phyloP scores from a whole-genome alignment of 805 yeast genomes.

The Pichia deserticola region DNA sequence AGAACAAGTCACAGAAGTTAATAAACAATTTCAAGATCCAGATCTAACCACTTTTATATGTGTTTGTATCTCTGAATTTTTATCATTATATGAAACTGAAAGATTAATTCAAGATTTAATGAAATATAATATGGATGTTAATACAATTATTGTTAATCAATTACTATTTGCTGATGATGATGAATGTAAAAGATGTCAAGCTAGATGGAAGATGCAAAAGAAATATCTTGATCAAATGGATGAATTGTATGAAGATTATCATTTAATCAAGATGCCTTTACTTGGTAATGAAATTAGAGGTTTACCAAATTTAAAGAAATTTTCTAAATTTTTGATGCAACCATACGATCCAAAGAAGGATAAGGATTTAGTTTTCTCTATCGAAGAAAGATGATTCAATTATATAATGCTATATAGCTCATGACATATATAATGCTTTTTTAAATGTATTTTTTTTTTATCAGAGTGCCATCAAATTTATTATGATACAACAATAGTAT shows the following conservation, averaged over 20 bases:
- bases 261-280: conserved; percentile 90
- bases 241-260: conserved; percentile 95
- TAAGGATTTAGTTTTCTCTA: conserved; percentile 43
- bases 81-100: conserved; percentile 94
- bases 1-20: conserved; percentile 76
- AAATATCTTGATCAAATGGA: conserved; percentile 93
- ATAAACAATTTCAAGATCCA: conserved; percentile 91
- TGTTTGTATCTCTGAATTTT: conserved; percentile 95
- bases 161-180: conserved; percentile 78
- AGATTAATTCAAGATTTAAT: conserved; percentile 95
- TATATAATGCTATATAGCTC: too few species aligned
- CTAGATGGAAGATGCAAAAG: conserved; percentile 93
- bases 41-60: conserved; percentile 93
- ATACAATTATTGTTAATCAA: conserved; percentile 93
- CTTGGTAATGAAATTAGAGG: conserved; percentile 96
- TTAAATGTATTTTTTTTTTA: too few species aligned
- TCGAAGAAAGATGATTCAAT: conserved; percentile 36
- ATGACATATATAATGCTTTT: too few species aligned
- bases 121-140: conserved; percentile 93
- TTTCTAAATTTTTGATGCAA: conserved; percentile 70
- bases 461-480: too few species aligned
- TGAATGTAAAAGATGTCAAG: conserved; percentile 81
- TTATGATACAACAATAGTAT: too few species aligned
- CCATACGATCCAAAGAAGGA: conserved; percentile 70
- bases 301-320: conserved; percentile 70